Percentiles rank a stretch among this genome's conserved stretches.
Evolutionary conservation across 2,329 filamentous ascomycete genomes (phyloP).

Genomic region (Pseudogymnoascus sp.): DNA sequence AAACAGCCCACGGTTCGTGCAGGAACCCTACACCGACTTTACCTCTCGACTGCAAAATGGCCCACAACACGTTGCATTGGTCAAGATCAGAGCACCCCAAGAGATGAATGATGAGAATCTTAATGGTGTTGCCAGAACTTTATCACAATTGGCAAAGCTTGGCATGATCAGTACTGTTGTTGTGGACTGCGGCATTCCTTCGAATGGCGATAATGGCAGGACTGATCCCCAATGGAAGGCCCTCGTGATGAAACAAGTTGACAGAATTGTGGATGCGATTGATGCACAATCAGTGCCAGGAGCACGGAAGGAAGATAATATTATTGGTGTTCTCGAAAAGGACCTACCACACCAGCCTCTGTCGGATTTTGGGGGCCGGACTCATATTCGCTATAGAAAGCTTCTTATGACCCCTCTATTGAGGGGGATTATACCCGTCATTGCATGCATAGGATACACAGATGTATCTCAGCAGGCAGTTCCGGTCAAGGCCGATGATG

Average conservation of each 20-base stretch:
- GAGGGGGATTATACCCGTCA: constrained; percentile 63
- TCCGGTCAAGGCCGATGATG: constrained; percentile 51
- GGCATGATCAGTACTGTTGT: constrained; percentile 80
- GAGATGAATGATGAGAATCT: constrained; percentile 62
- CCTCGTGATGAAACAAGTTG: constrained; percentile 56
- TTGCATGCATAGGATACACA: constrained; percentile 58
- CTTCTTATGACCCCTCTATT: constrained; percentile 60
- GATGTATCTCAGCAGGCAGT: constrained; percentile 42
- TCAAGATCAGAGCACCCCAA: constrained; percentile 75
- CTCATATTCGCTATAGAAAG: constrained; percentile 40
- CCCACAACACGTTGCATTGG: constrained; percentile 68
- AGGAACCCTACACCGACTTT: constrained; percentile 35
- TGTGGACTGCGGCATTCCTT: constrained; percentile 58
- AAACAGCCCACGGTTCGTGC: constrained; percentile 54
- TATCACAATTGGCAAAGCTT: constrained; percentile 75
- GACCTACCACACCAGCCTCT: background rate
- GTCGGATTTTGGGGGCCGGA: constrained; percentile 19
- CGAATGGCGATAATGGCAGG: constrained; percentile 25
- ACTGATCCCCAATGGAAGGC: constrained; percentile 35
- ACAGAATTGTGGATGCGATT: constrained; percentile 68
- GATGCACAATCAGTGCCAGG: constrained; percentile 62
- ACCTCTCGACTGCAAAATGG: constrained; percentile 27
- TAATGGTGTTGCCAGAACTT: constrained; percentile 70
- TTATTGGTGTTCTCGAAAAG: constrained; percentile 32
- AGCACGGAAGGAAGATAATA: constrained; percentile 58